Evolutionary conservation across 345 rosid species (phyloP).

Genomic region (Eucalyptus decipiens): DNA sequence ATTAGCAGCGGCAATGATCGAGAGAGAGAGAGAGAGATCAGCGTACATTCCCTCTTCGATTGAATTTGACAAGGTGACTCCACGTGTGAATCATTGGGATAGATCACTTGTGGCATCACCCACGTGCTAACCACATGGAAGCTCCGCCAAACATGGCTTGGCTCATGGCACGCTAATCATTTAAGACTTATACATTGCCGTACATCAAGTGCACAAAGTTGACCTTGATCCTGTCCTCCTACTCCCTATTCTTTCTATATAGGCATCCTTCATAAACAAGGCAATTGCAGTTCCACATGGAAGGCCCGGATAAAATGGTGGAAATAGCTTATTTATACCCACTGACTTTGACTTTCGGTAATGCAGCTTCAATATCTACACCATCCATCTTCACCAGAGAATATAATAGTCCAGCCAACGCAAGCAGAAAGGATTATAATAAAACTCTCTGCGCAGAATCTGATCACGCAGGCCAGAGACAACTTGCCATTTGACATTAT

Average conservation of each 20-base stretch:
- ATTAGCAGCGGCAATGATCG: background rate
- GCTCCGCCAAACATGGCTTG: slow-evolving; percentile 32
- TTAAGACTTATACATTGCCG: background rate
- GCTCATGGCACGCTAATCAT: slow-evolving; percentile 5
- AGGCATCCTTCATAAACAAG: slow-evolving; percentile 3
- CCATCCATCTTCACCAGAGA: background rate
- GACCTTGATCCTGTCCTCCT: background rate
- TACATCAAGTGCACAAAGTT: background rate
- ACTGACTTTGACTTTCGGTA: background rate
- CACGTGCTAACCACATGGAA: slow-evolving; percentile 38
- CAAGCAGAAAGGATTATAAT: background rate
- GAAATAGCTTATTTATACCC: background rate
- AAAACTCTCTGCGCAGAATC: background rate
- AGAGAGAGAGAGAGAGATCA: background rate
- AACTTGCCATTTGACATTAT: background rate
- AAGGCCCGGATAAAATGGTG: background rate
- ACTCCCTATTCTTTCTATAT: background rate
- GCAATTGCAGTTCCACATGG: background rate
- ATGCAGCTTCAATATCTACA: background rate
- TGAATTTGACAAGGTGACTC: background rate
- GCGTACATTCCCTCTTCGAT: background rate
- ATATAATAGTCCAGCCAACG: background rate
- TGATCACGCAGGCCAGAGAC: background rate
- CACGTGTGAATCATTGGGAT: background rate
- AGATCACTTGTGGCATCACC: slow-evolving; percentile 10